These are phyloP conservation scores for Leptographium procerum DNA, from an alignment of 2,329 filamentous ascomycete species.

Conservation along the genomic window DNA sequence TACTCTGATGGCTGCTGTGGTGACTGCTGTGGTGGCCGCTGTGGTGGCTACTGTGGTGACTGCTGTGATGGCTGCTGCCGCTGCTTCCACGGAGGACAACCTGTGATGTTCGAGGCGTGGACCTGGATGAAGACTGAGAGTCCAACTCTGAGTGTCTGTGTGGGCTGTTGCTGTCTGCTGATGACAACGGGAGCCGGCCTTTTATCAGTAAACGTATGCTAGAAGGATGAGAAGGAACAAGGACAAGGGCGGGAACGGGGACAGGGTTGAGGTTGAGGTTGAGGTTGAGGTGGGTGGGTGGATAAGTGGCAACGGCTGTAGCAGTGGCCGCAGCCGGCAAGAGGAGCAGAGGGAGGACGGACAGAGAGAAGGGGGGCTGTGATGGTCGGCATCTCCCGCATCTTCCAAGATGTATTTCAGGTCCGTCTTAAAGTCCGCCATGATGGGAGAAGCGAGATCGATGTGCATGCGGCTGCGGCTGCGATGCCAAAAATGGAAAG, in stretches of 20 bases:
- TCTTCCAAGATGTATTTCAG: slow-evolving; percentile 1
- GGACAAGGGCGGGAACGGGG: background rate
- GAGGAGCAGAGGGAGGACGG: background rate
- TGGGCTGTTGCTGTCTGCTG: background rate
- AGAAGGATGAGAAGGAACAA: background rate
- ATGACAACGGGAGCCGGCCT: background rate
- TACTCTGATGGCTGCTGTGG: background rate
- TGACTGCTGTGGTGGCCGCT: background rate
- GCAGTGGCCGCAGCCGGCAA: background rate
- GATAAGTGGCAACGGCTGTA: background rate
- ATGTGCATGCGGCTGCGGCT: background rate
- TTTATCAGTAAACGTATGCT: background rate
- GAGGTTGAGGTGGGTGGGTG: background rate
- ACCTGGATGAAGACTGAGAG: background rate
- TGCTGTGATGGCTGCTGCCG: background rate
- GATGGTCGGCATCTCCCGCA: background rate
- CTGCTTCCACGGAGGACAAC: background rate
- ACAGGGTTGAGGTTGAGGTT: background rate
- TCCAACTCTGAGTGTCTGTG: background rate
- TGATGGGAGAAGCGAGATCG: background rate
- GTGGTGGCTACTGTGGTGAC: background rate
- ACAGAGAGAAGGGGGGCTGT: background rate
- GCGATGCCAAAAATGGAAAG: background rate
- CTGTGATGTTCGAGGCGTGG: background rate
- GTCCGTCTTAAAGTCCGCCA: background rate